Percentiles rank a stretch among this genome's conserved stretches.
Evolutionary conservation across 441 rosid species (phyloP).

Genomic region (Hura crepitans): DNA sequence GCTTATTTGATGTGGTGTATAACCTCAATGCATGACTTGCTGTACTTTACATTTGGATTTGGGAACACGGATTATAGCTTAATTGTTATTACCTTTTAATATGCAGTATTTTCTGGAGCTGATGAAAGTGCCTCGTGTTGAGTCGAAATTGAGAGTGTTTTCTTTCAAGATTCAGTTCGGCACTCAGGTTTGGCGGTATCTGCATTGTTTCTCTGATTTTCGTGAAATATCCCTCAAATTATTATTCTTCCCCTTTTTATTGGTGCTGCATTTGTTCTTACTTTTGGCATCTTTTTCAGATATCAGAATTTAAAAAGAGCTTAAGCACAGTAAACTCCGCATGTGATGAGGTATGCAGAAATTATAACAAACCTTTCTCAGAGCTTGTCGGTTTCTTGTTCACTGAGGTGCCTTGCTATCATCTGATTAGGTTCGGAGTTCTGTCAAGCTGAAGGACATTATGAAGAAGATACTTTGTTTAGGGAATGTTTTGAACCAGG

Average conservation of each 20-base stretch:
- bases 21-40: neutral
- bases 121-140: slow-evolving; percentile 98
- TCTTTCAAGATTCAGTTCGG: slow-evolving; percentile 91
- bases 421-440: slow-evolving; percentile 70
- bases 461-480: slow-evolving; percentile 83
- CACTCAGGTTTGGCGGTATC: slow-evolving; percentile 80
- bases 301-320: slow-evolving; percentile 78
- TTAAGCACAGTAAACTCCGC: slow-evolving; percentile 82
- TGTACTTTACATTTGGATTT: slow-evolving; percentile 1
- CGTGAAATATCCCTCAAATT: slow-evolving; percentile 13
- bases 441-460: slow-evolving; percentile 78
- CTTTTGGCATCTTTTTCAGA: slow-evolving; percentile 38
- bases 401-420: slow-evolving; percentile 20
- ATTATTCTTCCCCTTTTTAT: slow-evolving; percentile 5
- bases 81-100: slow-evolving; percentile 13
- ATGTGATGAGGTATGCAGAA: slow-evolving; percentile 68
- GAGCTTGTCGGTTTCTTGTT: slow-evolving; percentile 19
- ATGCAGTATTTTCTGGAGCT: slow-evolving; percentile 84
- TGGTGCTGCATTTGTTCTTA: slow-evolving; percentile 11
- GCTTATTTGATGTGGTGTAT: slow-evolving; percentile 13
- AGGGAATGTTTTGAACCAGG: slow-evolving; percentile 91
- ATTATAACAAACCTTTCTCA: slow-evolving; percentile 20
- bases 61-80: neutral
- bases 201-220: slow-evolving; percentile 36
- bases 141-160: slow-evolving; percentile 91